Percentiles rank a stretch among this genome's conserved stretches.
These are phyloP conservation scores for Arthrocladium fulminans DNA, from an alignment of 2,329 filamentous ascomycete genomes.

Conservation along the genomic window DNA sequence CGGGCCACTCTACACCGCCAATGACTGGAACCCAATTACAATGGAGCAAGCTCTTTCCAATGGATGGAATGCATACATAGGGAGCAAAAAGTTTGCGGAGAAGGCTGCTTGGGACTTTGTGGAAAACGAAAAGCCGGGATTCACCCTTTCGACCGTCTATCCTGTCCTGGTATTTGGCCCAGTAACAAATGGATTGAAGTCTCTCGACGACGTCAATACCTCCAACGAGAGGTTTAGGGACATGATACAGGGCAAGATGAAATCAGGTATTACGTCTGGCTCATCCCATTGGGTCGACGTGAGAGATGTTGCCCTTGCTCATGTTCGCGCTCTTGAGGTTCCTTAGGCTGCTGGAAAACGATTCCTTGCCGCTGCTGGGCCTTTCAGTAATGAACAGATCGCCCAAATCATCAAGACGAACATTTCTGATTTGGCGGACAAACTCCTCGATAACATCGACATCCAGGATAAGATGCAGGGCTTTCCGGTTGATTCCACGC, in stretches of 20 bases:
- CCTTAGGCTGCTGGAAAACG: constrained; percentile 9
- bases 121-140: constrained; percentile 19
- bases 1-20: constrained; percentile 28
- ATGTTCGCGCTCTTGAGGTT: constrained; percentile 14
- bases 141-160: constrained; percentile 2
- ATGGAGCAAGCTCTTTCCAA: constrained; percentile 31
- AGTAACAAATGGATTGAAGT: not conserved
- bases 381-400: constrained; percentile 10
- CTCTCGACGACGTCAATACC: not conserved
- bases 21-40: constrained; percentile 35
- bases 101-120: constrained; percentile 30
- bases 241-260: constrained; percentile 20
- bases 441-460: constrained; percentile 26
- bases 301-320: constrained; percentile 15
- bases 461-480: not conserved
- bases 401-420: constrained; percentile 10
- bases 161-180: constrained; percentile 5
- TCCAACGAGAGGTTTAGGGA: constrained; percentile 8
- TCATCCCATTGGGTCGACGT: constrained; percentile 15
- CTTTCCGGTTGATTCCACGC: not conserved
- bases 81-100: constrained; percentile 53
- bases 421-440: constrained; percentile 25
- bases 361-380: constrained; percentile 12
- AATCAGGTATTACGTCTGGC: not conserved
- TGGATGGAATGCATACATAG: constrained; percentile 32